Evolutionary conservation across 2,329 filamentous ascomycete genomes (phyloP).

Genomic region (Cladorrhinum sp.): DNA sequence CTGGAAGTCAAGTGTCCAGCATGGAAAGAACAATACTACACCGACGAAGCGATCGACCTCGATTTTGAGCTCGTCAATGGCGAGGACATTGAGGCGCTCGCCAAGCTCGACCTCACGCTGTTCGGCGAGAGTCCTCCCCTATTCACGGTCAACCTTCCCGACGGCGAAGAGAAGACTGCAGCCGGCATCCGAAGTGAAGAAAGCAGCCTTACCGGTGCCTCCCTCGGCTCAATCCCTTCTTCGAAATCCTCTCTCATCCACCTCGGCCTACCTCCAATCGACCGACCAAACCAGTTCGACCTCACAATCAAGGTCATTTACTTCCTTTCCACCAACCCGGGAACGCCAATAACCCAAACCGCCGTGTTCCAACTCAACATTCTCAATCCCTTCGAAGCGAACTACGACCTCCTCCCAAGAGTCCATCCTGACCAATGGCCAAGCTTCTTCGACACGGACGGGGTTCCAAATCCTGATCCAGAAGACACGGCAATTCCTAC

Average conservation of each 20-base stretch:
- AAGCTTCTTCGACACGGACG: slow-evolving; percentile 70
- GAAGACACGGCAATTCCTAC: slow-evolving; percentile 30
- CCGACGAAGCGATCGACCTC: slow-evolving; percentile 71
- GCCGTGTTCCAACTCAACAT: slow-evolving; percentile 67
- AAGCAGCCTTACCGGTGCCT: slow-evolving; percentile 40
- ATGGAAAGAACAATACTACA: slow-evolving; percentile 72
- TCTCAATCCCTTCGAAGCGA: slow-evolving; percentile 83
- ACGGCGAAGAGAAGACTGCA: slow-evolving; percentile 21
- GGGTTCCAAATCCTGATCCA: slow-evolving; percentile 34
- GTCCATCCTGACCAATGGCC: slow-evolving; percentile 81
- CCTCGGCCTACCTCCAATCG: slow-evolving; percentile 50
- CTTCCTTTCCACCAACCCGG: slow-evolving; percentile 71
- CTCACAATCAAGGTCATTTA: slow-evolving; percentile 74
- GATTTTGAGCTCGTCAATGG: slow-evolving; percentile 71
- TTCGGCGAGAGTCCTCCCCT: slow-evolving; percentile 55
- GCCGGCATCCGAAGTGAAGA: slow-evolving; percentile 37
- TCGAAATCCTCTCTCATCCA: slow-evolving; percentile 43
- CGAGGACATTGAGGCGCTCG: slow-evolving; percentile 74
- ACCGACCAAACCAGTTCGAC: slow-evolving; percentile 56
- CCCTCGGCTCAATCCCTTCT: slow-evolving; percentile 47
- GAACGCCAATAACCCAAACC: slow-evolving; percentile 76
- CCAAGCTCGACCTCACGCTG: slow-evolving; percentile 66
- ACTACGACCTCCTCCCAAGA: slow-evolving; percentile 80
- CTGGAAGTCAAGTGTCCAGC: slow-evolving; percentile 69
- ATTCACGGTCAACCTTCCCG: slow-evolving; percentile 39